phyloP scores from a whole-genome alignment of 768 basidiomycete genomes.

The Mycena kentingensis region DNA sequence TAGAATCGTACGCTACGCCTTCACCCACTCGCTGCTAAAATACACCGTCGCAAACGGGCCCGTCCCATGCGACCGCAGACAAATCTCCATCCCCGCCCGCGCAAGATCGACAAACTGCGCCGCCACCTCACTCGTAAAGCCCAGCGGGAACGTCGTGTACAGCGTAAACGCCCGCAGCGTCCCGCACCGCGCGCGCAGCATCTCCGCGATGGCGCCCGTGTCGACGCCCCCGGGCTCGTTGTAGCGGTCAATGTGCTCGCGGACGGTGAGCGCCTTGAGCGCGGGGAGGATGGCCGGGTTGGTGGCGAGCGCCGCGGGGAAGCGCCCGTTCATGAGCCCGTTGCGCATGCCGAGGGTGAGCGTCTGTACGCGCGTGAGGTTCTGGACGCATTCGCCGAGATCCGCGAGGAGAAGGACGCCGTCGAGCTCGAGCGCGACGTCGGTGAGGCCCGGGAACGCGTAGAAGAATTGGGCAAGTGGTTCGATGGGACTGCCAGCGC shows the following conservation, averaged over 20 bases:
- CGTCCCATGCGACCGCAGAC: slow-evolving; percentile 10
- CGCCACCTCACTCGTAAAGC: neutral
- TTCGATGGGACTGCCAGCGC: neutral
- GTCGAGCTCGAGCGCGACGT: slow-evolving; percentile 4
- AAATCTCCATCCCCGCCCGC: slow-evolving; percentile 13
- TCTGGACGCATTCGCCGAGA: slow-evolving; percentile 4
- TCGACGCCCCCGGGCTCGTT: slow-evolving; percentile 13
- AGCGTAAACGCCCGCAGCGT: slow-evolving; percentile 8
- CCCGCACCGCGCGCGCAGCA: slow-evolving; percentile 13
- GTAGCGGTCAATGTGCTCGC: slow-evolving; percentile 21
- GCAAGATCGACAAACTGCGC: slow-evolving; percentile 6
- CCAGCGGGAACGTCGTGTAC: slow-evolving; percentile 9
- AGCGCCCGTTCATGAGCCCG: slow-evolving; percentile 12
- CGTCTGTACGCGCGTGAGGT: neutral
- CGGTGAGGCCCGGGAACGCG: neutral
- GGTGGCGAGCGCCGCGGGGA: slow-evolving; percentile 6
- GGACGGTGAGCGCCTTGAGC: slow-evolving; percentile 3
- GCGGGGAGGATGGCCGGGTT: slow-evolving; percentile 6
- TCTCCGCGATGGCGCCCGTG: neutral
- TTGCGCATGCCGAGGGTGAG: slow-evolving; percentile 7
- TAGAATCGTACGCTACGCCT: neutral
- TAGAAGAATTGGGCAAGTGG: slow-evolving; percentile 10
- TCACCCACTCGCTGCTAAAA: slow-evolving; percentile 1
- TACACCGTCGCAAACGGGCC: slow-evolving; percentile 16
- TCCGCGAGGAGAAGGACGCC: neutral